These are phyloP conservation scores for Aquanectria penicillioides DNA, from an alignment of 2,329 filamentous ascomycete genomes.

Conservation along the genomic window DNA sequence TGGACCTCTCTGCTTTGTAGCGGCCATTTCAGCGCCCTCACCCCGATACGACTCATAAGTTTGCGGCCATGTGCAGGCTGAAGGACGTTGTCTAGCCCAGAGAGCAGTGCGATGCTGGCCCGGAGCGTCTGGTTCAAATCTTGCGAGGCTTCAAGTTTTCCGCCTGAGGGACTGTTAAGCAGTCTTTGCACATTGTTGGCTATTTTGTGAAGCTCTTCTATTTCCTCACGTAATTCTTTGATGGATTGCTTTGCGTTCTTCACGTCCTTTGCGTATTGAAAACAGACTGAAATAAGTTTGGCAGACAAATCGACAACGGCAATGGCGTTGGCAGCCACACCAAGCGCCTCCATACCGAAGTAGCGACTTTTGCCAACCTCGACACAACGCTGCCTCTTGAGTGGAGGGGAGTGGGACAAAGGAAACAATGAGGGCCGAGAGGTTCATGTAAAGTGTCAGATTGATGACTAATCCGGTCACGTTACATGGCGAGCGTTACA, in stretches of 20 bases:
- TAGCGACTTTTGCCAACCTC: too few relatives aligned
- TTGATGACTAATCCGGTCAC: too few relatives aligned
- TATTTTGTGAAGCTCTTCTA: neutral
- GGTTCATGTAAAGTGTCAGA: too few relatives aligned
- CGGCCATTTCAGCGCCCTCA: slow-evolving; percentile 10
- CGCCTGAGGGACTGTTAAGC: neutral
- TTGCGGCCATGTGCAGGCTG: neutral
- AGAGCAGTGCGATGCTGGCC: neutral
- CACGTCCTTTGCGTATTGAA: slow-evolving; percentile 1
- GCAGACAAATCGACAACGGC: slow-evolving; percentile 6
- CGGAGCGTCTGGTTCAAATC: neutral
- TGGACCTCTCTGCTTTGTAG: neutral
- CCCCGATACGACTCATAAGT: neutral
- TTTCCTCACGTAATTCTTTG: neutral
- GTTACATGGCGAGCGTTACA: too few relatives aligned
- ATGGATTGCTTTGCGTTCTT: slow-evolving; percentile 5
- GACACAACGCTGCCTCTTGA: too few relatives aligned
- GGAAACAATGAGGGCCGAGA: too few relatives aligned
- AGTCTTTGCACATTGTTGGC: neutral
- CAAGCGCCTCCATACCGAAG: neutral
- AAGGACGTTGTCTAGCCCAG: neutral
- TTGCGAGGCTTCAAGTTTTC: neutral
- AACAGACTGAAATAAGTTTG: neutral
- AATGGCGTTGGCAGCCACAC: neutral
- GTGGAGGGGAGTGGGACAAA: too few relatives aligned